Conservation (phyloP, 1,284 basidiomycete genomes). For the Cryptococcus deneoformans region DNA sequence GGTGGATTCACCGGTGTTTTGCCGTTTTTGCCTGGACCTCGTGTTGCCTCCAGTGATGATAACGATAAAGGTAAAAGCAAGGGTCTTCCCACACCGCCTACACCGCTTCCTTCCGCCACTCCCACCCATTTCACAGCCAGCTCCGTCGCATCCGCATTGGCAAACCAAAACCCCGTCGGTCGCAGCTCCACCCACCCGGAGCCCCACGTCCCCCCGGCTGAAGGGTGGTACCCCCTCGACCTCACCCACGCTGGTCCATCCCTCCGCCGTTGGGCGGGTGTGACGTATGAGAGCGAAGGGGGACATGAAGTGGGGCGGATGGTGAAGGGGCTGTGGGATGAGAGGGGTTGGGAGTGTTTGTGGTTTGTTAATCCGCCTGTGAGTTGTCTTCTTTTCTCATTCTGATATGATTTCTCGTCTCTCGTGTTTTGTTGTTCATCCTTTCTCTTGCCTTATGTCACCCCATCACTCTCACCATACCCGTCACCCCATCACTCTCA, state of each 20-base stretch:
- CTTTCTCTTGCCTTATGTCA: too few relatives aligned
- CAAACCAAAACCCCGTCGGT: neutral
- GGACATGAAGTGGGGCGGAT: constrained; percentile 43
- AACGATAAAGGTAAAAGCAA: too few relatives aligned
- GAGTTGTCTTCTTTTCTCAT: constrained; percentile 7
- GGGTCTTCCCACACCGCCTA: too few relatives aligned
- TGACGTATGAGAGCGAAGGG: constrained; percentile 28
- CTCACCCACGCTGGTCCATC: constrained; percentile 28
- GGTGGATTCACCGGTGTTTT: constrained; percentile 45
- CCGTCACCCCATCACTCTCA: neutral
- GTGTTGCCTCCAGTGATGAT: too few relatives aligned
- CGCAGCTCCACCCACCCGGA: neutral
- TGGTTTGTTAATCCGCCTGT: constrained; percentile 42
- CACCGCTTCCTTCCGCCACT: neutral
- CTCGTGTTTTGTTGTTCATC: neutral
- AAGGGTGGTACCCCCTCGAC: constrained; percentile 38
- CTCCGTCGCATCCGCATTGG: neutral
- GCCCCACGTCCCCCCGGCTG: neutral
- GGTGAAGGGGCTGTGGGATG: constrained; percentile 44
- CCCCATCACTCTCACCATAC: neutral
- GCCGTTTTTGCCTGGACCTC: constrained; percentile 7
- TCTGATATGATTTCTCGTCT: neutral
- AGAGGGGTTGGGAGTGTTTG: constrained; percentile 47
- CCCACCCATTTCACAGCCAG: neutral
- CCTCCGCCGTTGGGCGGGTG: constrained; percentile 31